Percentiles rank a stretch among this genome's conserved stretches.
Evolutionary conservation across 2,329 filamentous ascomycete genomes (phyloP).

Genomic region (Colletotrichum karsti): DNA sequence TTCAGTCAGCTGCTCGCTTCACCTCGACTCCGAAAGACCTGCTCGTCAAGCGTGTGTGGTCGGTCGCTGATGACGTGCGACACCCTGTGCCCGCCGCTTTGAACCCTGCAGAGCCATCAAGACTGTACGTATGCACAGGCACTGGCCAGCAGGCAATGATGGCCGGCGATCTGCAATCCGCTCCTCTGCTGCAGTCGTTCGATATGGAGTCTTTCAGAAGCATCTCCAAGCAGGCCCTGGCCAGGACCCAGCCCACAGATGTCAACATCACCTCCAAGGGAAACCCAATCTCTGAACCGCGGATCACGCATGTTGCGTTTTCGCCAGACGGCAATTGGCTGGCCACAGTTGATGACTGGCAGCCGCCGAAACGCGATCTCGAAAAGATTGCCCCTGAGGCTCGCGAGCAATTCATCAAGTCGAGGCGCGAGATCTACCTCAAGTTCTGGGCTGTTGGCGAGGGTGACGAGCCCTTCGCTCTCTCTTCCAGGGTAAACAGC

Average conservation of each 20-base stretch:
- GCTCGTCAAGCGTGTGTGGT: constrained; percentile 61
- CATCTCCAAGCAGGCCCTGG: constrained; percentile 85
- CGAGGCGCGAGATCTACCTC: constrained; percentile 77
- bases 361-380: constrained; percentile 75
- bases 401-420: constrained; percentile 55
- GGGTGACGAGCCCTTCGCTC: constrained; percentile 68
- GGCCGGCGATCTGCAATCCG: constrained; percentile 57
- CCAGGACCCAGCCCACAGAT: constrained; percentile 87
- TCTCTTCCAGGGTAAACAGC: constrained; percentile 84
- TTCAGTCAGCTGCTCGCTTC: constrained; percentile 72
- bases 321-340: constrained; percentile 88
- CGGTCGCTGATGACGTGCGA: constrained; percentile 50
- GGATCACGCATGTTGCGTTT: constrained; percentile 78
- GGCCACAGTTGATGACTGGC: constrained; percentile 92
- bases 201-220: constrained; percentile 83
- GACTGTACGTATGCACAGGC: constrained; percentile 74
- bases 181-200: constrained; percentile 80
- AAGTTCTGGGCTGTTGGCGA: constrained; percentile 87
- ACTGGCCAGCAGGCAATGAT: constrained; percentile 65
- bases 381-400: constrained; percentile 49
- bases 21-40: constrained; percentile 60
- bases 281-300: constrained; percentile 77
- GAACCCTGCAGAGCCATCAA: constrained; percentile 69
- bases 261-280: constrained; percentile 79
- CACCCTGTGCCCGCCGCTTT: constrained; percentile 67